Base-by-base conservation (phyloP, 208 protist species). In the Crithidia expoeki region DNA sequence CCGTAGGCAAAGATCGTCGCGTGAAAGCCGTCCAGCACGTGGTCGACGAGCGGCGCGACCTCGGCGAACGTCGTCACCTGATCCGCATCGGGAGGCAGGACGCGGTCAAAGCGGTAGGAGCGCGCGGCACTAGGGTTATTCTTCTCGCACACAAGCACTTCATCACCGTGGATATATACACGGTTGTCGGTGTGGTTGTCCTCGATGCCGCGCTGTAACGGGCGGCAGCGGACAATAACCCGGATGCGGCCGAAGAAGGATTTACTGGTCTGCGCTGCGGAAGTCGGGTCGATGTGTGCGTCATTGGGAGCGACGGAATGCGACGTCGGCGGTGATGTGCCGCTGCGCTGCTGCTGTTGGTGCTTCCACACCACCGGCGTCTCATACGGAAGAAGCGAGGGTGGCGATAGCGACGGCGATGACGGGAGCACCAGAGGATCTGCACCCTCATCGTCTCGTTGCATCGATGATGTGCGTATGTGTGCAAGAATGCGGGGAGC, bases 1-100 rank as follows among this genome's bases (percentile, higher is more conserved):
- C 94, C 94, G 44, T 97, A 97, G 33, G 89, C 89, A 59, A 97
- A 96, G 0, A 97, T 77, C 11, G 88, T 96, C 1, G 92, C 89
- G 68, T 95, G 89, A 44, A 94, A 84, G 5, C 93, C 93, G 42
- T 93, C 79, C 21, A 97, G 83, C 11, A 90, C 89, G 61, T 95
- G 93, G n/a, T 94, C 85, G 19, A 95, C 72, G 14, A 97, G 64
- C 19, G 90, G 93, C 0, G 59, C 60, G 0, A 94, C 80, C 46
- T 94, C 85, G 16, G 79, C 78, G 65, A 95, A 94, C 11, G 78
- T 64, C 11, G 88, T 70, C 12, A 60, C 73, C 78, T 97, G 93
- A 32, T 78, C 72, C 0, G 83, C 64, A 4, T 83, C 66, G 0
- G 72, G 66, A 0, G 70, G 17, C n/a, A 95, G 68, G 21, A 97